Evolutionary conservation across 2,329 filamentous ascomycete species (phyloP).

Genomic region (Zymoseptoria passerinii): DNA sequence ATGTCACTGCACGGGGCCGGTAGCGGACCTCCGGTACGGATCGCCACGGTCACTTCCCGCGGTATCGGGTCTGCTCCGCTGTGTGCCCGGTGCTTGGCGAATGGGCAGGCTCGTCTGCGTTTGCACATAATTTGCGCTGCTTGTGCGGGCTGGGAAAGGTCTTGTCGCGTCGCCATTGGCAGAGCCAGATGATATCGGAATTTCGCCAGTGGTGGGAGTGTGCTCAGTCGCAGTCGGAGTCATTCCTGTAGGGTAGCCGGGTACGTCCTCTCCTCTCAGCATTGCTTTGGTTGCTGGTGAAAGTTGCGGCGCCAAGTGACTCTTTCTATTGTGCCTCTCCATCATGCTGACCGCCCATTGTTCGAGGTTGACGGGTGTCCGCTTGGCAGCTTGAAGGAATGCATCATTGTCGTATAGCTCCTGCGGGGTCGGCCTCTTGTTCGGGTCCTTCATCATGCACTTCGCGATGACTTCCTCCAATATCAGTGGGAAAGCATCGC

Average conservation of each 20-base stretch:
- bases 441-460: constrained; percentile 83
- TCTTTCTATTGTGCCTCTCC: constrained; percentile 91
- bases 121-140: constrained; percentile 30
- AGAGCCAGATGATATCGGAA: constrained; percentile 21
- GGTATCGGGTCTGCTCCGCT: constrained; percentile 21
- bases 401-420: constrained; percentile 89
- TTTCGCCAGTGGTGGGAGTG: constrained; percentile 26
- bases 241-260: constrained; percentile 13
- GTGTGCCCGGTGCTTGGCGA: constrained; percentile 31
- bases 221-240: constrained; percentile 15
- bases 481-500: constrained; percentile 91
- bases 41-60: constrained; percentile 22
- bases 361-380: constrained; percentile 86
- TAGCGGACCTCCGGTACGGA: constrained; percentile 19
- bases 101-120: constrained; percentile 38
- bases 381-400: constrained; percentile 92
- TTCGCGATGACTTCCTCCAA: constrained; percentile 96
- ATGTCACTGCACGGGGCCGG: constrained; percentile 20
- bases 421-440: constrained; percentile 81
- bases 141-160: constrained; percentile 36
- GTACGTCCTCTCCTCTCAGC: constrained; percentile 43
- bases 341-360: constrained; percentile 93
- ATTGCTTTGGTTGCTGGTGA: constrained; percentile 72
- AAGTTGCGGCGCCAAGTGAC: constrained; percentile 73
- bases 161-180: constrained; percentile 20